Conservation (phyloP, 352 stramenopile species). For the Blastocystis sp. region DNA sequence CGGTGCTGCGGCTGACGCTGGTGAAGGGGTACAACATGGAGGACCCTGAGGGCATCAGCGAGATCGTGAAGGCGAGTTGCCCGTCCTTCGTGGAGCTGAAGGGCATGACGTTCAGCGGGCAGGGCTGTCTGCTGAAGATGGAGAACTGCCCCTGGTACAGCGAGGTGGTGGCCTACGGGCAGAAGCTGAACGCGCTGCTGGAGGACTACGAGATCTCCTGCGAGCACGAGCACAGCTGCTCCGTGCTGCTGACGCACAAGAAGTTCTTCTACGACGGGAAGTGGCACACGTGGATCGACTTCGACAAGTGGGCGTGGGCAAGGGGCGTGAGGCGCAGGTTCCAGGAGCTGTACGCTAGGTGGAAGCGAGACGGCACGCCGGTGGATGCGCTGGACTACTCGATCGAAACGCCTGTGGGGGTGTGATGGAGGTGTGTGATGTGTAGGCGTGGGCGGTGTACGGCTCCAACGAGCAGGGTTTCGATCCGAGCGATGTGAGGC, state of each 20-base stretch:
- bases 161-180: constrained; percentile 77
- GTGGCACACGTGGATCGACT: constrained; percentile 99
- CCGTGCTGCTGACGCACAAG: constrained; percentile 86
- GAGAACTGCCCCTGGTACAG: constrained; percentile 95
- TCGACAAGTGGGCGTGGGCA: constrained; percentile 83
- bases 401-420: constrained; percentile 40
- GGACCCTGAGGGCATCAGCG: constrained; percentile 21
- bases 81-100: constrained; percentile 93
- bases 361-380: constrained; percentile 79
- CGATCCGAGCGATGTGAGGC: constrained; percentile 87
- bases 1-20: constrained; percentile 92
- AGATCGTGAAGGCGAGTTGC: constrained; percentile 77
- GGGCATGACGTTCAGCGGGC: constrained; percentile 92
- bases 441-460: constrained; percentile 90
- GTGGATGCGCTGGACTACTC: constrained; percentile 53
- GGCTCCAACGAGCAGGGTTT: constrained; percentile 91
- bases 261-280: constrained; percentile 80
- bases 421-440: constrained; percentile 72
- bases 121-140: constrained; percentile 96
- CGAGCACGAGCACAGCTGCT: constrained; percentile 92
- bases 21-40: constrained; percentile 96
- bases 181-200: constrained; percentile 75
- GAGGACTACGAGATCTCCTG: constrained; percentile 88
- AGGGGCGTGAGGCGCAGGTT: constrained; percentile 16
- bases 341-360: constrained; percentile 70